Conservation (phyloP, 495 filamentous ascomycete genomes). For the Penicillium cataractarum region DNA sequence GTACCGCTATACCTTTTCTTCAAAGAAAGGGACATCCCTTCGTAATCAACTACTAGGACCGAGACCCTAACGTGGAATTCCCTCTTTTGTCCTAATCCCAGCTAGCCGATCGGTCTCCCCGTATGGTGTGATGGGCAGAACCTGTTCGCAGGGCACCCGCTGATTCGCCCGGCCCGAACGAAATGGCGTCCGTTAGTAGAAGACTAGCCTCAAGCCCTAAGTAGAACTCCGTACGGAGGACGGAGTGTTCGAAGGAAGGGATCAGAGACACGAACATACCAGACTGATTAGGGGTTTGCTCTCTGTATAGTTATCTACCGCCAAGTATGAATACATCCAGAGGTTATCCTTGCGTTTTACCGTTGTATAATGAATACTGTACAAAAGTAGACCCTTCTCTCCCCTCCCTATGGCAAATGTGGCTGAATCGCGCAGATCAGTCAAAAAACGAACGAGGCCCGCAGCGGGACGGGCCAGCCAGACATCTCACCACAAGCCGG, state of each 20-base stretch:
- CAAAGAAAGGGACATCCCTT: not conserved
- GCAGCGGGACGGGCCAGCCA: constrained; percentile 20
- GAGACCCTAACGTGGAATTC: not conserved
- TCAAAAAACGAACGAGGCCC: constrained; percentile 16
- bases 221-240: not conserved
- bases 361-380: not conserved
- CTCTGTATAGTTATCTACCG: too few relatives aligned
- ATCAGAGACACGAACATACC: not conserved
- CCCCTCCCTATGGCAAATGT: not conserved
- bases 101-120: not conserved
- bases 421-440: constrained; percentile 23
- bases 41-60: not conserved
- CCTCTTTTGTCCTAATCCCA: not conserved
- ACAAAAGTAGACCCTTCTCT: not conserved
- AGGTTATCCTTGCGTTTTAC: too few relatives aligned
- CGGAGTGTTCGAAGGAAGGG: not conserved
- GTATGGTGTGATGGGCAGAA: constrained; percentile 26
- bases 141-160: constrained; percentile 4
- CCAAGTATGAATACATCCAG: too few relatives aligned
- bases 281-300: not conserved
- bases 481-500: not conserved
- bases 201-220: not conserved
- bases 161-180: constrained; percentile 21
- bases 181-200: constrained; percentile 7
- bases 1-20: not conserved